Percentiles rank a stretch among this genome's conserved stretches.
Evolutionary conservation across 495 filamentous ascomycete genomes (phyloP).

Genomic region (Penicillium paradoxum): DNA sequence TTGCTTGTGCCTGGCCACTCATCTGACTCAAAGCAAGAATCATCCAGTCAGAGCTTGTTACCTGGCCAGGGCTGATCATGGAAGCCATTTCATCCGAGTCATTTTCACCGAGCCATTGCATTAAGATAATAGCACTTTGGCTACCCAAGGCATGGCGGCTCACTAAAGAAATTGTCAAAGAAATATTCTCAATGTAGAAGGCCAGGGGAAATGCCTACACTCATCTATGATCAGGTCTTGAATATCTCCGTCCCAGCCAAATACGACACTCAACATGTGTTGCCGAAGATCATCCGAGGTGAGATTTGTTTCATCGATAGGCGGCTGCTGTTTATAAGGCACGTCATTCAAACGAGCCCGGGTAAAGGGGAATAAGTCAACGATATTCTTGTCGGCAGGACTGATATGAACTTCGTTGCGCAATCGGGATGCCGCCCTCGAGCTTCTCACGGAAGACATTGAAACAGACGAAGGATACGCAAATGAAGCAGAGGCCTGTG

Average conservation of each 20-base stretch:
- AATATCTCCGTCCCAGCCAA: slow-evolving; percentile 89
- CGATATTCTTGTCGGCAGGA: slow-evolving; percentile 53
- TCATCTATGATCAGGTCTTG: slow-evolving; percentile 83
- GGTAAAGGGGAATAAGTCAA: slow-evolving; percentile 62
- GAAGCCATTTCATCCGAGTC: slow-evolving; percentile 76
- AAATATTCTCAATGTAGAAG: neutral
- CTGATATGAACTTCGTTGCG: slow-evolving; percentile 74
- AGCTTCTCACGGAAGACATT: slow-evolving; percentile 59
- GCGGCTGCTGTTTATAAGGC: slow-evolving; percentile 63
- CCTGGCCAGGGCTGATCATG: slow-evolving; percentile 66
- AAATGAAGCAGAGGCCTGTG: slow-evolving; percentile 35
- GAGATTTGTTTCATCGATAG: slow-evolving; percentile 56
- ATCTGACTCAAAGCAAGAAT: slow-evolving; percentile 87
- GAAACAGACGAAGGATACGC: slow-evolving; percentile 52
- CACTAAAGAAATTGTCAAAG: slow-evolving; percentile 40
- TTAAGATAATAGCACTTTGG: slow-evolving; percentile 69
- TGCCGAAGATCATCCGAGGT: slow-evolving; percentile 80
- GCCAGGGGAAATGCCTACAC: slow-evolving; percentile 38
- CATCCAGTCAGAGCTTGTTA: slow-evolving; percentile 95
- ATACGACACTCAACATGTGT: slow-evolving; percentile 91
- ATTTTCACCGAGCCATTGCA: slow-evolving; percentile 89
- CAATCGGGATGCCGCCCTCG: slow-evolving; percentile 64
- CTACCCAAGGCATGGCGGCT: slow-evolving; percentile 66
- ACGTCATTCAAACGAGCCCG: slow-evolving; percentile 73
- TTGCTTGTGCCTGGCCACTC: slow-evolving; percentile 69